phyloP scores from a whole-genome alignment of 345 rosid species.

The Rhizophora mangle region DNA sequence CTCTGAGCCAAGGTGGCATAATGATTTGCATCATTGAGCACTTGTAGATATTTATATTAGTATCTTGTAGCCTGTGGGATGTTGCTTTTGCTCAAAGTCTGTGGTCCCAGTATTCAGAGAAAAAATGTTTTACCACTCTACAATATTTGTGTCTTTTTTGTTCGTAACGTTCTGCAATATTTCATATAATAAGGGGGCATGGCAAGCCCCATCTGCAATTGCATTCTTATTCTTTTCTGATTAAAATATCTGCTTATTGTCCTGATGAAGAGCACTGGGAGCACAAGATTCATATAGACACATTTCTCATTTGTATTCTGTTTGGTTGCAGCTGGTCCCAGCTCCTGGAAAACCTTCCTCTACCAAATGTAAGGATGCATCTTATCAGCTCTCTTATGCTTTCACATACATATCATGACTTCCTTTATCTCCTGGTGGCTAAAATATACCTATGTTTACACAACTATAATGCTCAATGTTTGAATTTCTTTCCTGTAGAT shows the following conservation, averaged over 20 bases:
- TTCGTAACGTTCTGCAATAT: neutral
- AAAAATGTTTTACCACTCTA: neutral
- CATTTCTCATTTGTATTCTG: constrained; percentile 29
- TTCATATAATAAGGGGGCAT: neutral
- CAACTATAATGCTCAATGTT: neutral
- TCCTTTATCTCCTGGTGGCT: neutral
- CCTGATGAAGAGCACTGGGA: neutral
- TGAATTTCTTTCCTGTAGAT: constrained; percentile 16
- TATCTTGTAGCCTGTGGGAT: constrained; percentile 11
- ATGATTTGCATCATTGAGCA: constrained; percentile 3
- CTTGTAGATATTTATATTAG: constrained; percentile 2
- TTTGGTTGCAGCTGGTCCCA: constrained; percentile 79
- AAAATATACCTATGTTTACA: neutral
- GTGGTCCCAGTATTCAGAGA: constrained; percentile 11
- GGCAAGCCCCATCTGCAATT: constrained; percentile 14
- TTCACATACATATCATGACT: neutral
- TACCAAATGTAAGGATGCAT: constrained; percentile 72
- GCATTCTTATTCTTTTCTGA: constrained; percentile 14
- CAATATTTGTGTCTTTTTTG: neutral
- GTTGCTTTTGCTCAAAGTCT: constrained; percentile 15
- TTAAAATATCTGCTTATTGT: neutral
- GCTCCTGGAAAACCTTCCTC: constrained; percentile 81
- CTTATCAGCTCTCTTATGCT: neutral
- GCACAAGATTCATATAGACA: neutral
- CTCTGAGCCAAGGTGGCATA: constrained; percentile 6